These are phyloP conservation scores for Nicotiana benthamiana DNA, from an alignment of 257 asterid species.

Conservation along the genomic window DNA sequence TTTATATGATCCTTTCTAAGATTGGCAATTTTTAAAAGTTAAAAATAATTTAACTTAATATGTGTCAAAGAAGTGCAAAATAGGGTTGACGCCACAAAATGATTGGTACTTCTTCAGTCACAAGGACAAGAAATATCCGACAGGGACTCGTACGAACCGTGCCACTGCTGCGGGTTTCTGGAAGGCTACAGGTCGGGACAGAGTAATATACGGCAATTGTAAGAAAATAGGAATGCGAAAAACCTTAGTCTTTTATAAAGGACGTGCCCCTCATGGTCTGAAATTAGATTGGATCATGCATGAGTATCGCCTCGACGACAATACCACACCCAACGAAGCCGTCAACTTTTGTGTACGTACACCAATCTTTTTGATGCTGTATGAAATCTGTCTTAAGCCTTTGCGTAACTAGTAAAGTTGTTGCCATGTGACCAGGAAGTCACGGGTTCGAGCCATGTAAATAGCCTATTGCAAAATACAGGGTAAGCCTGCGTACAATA, in stretches of 20 bases:
- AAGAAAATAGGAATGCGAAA: conserved; percentile 80
- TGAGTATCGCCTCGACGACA: conserved; percentile 66
- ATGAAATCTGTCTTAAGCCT: too few species aligned
- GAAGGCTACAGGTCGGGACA: conserved; percentile 92
- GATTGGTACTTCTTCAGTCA: conserved; percentile 95
- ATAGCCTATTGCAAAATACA: too few species aligned
- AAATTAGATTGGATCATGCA: conserved; percentile 96
- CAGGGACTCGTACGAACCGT: conserved; percentile 78
- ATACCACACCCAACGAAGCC: neutral
- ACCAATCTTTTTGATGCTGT: neutral
- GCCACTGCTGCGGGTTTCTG: conserved; percentile 93
- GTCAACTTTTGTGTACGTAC: neutral
- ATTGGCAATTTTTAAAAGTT: too few species aligned
- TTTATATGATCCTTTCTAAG: too few species aligned
- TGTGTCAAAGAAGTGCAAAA: conserved; percentile 56
- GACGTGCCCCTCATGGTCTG: conserved; percentile 84
- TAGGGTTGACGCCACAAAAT: conserved; percentile 79
- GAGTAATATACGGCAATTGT: conserved; percentile 55
- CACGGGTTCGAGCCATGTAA: too few species aligned
- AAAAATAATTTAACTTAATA: too few species aligned
- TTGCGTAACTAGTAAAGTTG: too few species aligned
- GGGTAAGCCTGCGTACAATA: too few species aligned
- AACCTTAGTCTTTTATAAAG: conserved; percentile 74
- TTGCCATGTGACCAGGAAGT: too few species aligned
- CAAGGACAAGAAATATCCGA: conserved; percentile 82